Percentiles rank a stretch among this genome's conserved stretches.
Conservation (phyloP, 148 eudicot genomes). For the Limonium bicolor region DNA sequence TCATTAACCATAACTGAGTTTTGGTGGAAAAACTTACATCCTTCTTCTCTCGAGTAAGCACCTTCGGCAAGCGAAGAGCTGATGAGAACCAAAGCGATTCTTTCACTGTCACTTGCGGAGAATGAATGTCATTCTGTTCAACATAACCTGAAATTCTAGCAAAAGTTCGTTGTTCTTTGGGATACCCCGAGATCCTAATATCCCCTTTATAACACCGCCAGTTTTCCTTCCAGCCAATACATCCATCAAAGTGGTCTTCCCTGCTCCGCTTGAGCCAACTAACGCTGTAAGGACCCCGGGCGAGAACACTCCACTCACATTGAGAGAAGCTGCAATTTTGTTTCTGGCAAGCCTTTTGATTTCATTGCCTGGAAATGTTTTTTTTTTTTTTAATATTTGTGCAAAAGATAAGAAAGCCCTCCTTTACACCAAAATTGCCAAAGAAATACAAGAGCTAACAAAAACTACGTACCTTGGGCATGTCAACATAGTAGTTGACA, state of each 20-base stretch:
- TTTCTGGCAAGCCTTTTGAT: conserved; percentile 48
- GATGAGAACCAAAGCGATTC: conserved; percentile 82
- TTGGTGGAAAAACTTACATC: conserved; percentile 20
- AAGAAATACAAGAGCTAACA: not conserved
- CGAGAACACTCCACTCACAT: conserved; percentile 73
- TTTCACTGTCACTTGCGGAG: conserved; percentile 81
- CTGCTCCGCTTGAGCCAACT: conserved; percentile 93
- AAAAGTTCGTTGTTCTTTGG: conserved; percentile 65
- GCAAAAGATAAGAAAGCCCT: too few species aligned
- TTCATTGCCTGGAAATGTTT: conserved; percentile 43
- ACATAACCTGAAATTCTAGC: conserved; percentile 83
- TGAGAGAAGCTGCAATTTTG: conserved; percentile 57
- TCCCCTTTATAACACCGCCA: conserved; percentile 90
- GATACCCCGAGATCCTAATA: conserved; percentile 69
- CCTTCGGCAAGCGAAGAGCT: conserved; percentile 59
- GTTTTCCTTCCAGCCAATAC: conserved; percentile 94
- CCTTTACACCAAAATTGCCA: not conserved
- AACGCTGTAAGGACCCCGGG: conserved; percentile 90
- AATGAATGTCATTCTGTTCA: conserved; percentile 88
- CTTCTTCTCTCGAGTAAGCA: conserved; percentile 35
- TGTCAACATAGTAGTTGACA: conserved; percentile 77
- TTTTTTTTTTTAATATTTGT: not conserved
- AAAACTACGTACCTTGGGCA: conserved; percentile 55
- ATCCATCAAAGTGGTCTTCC: conserved; percentile 95
- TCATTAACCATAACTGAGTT: not conserved